Base-by-base conservation (phyloP, 495 filamentous ascomycete genomes). In the Astrothelium subdiscretum region DNA sequence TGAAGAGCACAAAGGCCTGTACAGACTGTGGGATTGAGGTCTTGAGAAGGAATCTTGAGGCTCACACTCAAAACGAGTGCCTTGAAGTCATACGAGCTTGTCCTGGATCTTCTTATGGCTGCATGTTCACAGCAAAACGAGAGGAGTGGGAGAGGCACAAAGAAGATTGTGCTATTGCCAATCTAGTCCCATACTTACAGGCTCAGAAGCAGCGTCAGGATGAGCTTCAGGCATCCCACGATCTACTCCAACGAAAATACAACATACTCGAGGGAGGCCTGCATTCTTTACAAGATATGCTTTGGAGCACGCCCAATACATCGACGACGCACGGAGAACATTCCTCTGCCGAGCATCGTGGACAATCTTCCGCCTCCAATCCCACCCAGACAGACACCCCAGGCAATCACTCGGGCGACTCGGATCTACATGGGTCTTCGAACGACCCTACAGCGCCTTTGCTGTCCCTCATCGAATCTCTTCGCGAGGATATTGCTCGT, bases 381-480 rank as follows among this genome's bases (percentile, higher is more conserved):
- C 31, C 59, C 5, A 27, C 8, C 3, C 11, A 42, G n/a, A 35
- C 31, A 3, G 57, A 35, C 26, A 15, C 20, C 32, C 32, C 27
- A 26, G 29, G 24, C 5, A 13, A 40, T 18, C 58, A 43, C 22
- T 29, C 58, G 5, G 32, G 1, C 22, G 58, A 38, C 5, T 13
- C 58, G 15, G 22, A 15, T 44, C 10, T 43, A 11, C 44, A 38
- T 57, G n/a, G 40, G 43, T 54, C 60, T 64, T 52, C 65, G 63
- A 40, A 52, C 64, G n/a, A 60, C 66, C 43, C 66, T 71, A 10
- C 60, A 69, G 15, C 80, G 83, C 31, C 85, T 64, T 77, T 89
- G 0, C 78, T 89, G 20, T 83, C 81, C 6, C 80, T 87, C 26
- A 85, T 87, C 61, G 86, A 89, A 62, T 83, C 83, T 51, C 79